A percentile compares a stretch with the other conserved stretches of the same genome.
phyloP scores from a whole-genome alignment of 1,284 basidiomycete genomes.

The Ustilago hordei region DNA sequence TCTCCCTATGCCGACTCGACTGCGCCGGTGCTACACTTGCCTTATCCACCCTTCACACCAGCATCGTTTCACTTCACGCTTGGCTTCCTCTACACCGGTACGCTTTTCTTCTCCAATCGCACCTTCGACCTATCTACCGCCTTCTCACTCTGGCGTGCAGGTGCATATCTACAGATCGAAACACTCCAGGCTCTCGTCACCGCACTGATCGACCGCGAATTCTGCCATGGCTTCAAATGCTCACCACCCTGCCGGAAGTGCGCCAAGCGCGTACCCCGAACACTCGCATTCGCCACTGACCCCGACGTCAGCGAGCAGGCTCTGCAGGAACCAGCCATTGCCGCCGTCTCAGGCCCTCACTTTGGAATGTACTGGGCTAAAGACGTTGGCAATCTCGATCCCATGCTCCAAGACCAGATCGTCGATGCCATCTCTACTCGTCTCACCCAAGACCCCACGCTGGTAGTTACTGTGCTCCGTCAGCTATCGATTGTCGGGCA shows the following conservation, averaged over 20 bases:
- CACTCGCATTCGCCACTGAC: conserved; percentile 52
- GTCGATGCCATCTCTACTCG: conserved; percentile 41
- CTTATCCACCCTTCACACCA: conserved; percentile 87
- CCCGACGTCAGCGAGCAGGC: conserved; percentile 55
- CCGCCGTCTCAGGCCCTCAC: conserved; percentile 49
- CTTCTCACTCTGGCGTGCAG: conserved; percentile 86
- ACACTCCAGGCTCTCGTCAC: conserved; percentile 56
- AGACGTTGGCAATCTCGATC: conserved; percentile 60
- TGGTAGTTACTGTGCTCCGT: conserved; percentile 37
- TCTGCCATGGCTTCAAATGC: conserved; percentile 63
- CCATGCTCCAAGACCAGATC: conserved; percentile 45
- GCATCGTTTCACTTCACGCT: conserved; percentile 93
- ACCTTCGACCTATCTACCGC: conserved; percentile 92
- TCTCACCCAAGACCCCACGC: conserved; percentile 32
- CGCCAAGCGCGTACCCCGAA: conserved; percentile 58
- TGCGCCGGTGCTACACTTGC: conserved; percentile 47
- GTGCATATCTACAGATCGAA: conserved; percentile 81
- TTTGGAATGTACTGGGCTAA: conserved; percentile 64
- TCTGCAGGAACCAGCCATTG: conserved; percentile 39
- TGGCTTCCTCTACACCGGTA: conserved; percentile 93
- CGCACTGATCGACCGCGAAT: conserved; percentile 58
- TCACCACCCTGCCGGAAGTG: conserved; percentile 63
- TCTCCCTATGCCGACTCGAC: conserved; percentile 74
- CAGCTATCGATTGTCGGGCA: conserved; percentile 56
- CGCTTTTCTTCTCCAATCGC: conserved; percentile 89